phyloP scores from a whole-genome alignment of 257 asterid genomes.

The Thymus quinquecostatus region DNA sequence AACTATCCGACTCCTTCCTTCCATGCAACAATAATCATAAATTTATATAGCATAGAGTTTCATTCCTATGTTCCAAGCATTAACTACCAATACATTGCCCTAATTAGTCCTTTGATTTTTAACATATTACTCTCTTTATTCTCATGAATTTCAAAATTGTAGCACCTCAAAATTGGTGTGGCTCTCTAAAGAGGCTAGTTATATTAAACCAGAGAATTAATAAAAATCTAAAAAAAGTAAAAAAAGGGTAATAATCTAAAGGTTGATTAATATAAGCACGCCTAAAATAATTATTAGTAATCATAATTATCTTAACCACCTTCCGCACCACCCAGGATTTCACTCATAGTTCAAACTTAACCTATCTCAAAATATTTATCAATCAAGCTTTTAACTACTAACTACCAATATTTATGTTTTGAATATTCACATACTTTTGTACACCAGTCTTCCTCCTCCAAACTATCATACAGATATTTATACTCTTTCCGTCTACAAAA shows the following conservation, averaged over 20 bases:
- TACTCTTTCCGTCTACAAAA: too few species aligned
- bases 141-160: too few species aligned
- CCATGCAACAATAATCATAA: too few species aligned
- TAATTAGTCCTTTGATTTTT: too few species aligned
- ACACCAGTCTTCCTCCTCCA: not conserved
- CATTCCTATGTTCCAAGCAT: too few species aligned
- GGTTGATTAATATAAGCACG: slow-evolving; percentile 37
- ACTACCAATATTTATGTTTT: slow-evolving; percentile 2
- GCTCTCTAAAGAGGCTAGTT: too few species aligned
- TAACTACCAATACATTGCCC: too few species aligned
- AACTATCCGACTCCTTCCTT: too few species aligned
- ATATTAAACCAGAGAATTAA: too few species aligned
- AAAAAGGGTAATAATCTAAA: slow-evolving; percentile 20
- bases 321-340: slow-evolving; percentile 36
- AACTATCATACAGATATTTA: not conserved
- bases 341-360: not conserved
- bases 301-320: slow-evolving; percentile 41
- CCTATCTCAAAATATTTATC: slow-evolving; percentile 29
- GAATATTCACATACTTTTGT: not conserved
- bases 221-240: not conserved
- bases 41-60: too few species aligned
- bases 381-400: slow-evolving; percentile 24
- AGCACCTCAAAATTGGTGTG: too few species aligned
- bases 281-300: slow-evolving; percentile 31
- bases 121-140: too few species aligned